These are phyloP conservation scores for Russula olivacea DNA, from an alignment of 768 basidiomycete genomes.

Conservation along the genomic window DNA sequence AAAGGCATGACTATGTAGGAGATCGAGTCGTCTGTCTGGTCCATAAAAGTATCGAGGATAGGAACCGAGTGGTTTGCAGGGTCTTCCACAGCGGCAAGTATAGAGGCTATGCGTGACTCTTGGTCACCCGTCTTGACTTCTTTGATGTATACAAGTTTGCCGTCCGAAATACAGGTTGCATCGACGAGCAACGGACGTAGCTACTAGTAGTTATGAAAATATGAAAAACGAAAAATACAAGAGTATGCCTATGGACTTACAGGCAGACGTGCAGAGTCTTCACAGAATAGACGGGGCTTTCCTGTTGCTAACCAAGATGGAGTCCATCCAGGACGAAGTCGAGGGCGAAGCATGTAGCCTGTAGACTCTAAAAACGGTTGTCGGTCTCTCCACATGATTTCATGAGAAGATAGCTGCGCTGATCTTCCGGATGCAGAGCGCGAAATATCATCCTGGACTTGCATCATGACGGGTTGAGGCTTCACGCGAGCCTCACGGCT, in stretches of 20 bases:
- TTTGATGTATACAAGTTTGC: conserved; percentile 31
- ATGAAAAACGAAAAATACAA: not conserved
- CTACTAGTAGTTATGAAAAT: not conserved
- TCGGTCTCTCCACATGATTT: conserved; percentile 17
- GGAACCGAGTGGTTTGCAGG: conserved; percentile 17
- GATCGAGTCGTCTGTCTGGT: not conserved
- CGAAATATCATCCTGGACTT: no score
- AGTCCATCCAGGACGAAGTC: conserved; percentile 22
- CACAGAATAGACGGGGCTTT: not conserved
- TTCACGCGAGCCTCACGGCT: no score
- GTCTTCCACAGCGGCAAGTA: not conserved
- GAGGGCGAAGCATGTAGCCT: conserved; percentile 24
- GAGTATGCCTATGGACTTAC: not conserved
- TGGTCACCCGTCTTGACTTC: conserved; percentile 10
- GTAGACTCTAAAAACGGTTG: conserved; percentile 14
- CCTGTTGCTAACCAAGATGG: conserved; percentile 21
- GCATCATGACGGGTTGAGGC: no score
- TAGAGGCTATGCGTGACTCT: conserved; percentile 23
- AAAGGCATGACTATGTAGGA: conserved; percentile 23
- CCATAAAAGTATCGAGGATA: conserved; percentile 17
- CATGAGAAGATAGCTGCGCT: not conserved
- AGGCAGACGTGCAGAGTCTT: not conserved
- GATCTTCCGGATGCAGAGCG: no score
- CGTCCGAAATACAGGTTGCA: conserved; percentile 31
- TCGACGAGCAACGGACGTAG: conserved; percentile 27